Evolutionary conservation across 345 rosid genomes (phyloP), one percentile per base, ranked within the genome.

Genomic region (Sisymbrium irio): DNA sequence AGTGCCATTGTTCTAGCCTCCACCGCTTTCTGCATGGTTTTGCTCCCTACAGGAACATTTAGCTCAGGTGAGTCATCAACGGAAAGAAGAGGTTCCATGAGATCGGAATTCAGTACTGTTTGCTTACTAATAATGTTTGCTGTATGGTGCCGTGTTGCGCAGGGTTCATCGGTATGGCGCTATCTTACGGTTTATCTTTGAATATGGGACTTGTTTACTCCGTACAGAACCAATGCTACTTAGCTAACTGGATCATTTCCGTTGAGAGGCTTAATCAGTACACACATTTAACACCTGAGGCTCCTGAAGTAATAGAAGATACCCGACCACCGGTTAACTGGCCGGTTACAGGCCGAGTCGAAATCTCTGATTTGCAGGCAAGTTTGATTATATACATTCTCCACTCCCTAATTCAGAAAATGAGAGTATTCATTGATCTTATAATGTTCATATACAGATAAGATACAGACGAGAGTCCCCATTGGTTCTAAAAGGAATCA

Each of bases 101-200:
- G 32, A 45, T 53, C 11, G 12, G 55, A 56, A 5, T 42, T 58
- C 65, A 7, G 30, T 39, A 27, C 20, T 70, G 77, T 47, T 20
- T 56, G 55, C 7, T 64, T 40, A 39, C 9, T 17, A 37, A 50
- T 50, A 19, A 40, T 37, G 11, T 64, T 40, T 50, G 7, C 8
- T 47, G 57, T 56, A 11, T 53, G 41, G 62, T 65, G 56, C 4
- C 50, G 57, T 54, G 32, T 55, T 55, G 19, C 3, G 40, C 90
- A 95, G 99, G 99, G 41, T 95, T 95, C 69, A 83, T 95, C 2
- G 99, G 99, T 75, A 87, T 95, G 98, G 96, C 99, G n/a, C 82
- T 95, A 69, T 92, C 99, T 4, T 92, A 95, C 44, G 99, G 98
- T 73, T 89, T 95, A 77, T 87, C 99, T 8, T 68, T 95, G 77